phyloP scores from a whole-genome alignment of 2,329 filamentous ascomycete genomes.

The Chrysosporium keratinophilum region DNA sequence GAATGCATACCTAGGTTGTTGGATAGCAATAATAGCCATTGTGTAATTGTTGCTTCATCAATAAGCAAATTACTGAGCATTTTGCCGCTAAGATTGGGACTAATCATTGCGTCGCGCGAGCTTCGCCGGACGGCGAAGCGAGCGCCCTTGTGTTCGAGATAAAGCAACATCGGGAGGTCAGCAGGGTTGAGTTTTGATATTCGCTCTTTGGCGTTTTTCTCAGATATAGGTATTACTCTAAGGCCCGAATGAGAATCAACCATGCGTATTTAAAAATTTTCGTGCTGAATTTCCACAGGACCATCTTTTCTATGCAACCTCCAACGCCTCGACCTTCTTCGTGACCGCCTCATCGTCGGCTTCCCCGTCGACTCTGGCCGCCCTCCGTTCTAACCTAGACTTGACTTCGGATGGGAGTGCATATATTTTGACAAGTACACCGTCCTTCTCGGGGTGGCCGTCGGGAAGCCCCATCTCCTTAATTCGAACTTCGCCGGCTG shows the following conservation, averaged over 20 bases:
- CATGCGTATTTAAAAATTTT: neutral
- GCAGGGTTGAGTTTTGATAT: neutral
- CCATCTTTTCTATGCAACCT: neutral
- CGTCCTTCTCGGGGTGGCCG: constrained; percentile 83
- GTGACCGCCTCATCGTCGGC: constrained; percentile 3
- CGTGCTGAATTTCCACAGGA: too few species aligned
- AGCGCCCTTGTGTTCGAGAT: too few species aligned
- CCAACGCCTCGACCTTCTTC: constrained; percentile 6
- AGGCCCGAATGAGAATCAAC: neutral
- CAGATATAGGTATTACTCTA: neutral
- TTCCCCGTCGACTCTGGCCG: neutral
- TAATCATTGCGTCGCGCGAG: too few species aligned
- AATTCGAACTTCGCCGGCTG: constrained; percentile 71
- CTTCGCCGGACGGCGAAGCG: too few species aligned
- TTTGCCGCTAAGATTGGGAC: too few species aligned
- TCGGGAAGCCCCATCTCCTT: constrained; percentile 75
- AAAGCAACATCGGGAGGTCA: neutral
- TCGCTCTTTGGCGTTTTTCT: neutral
- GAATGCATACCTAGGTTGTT: too few species aligned
- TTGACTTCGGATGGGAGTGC: constrained; percentile 21
- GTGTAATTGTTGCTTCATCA: too few species aligned
- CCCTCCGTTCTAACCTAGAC: constrained; percentile 9
- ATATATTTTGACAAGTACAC: constrained; percentile 57
- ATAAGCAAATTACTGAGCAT: too few species aligned
- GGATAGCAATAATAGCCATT: too few species aligned